Base-by-base conservation (phyloP, 495 filamentous ascomycete genomes). In the Neurospora terricola region DNA sequence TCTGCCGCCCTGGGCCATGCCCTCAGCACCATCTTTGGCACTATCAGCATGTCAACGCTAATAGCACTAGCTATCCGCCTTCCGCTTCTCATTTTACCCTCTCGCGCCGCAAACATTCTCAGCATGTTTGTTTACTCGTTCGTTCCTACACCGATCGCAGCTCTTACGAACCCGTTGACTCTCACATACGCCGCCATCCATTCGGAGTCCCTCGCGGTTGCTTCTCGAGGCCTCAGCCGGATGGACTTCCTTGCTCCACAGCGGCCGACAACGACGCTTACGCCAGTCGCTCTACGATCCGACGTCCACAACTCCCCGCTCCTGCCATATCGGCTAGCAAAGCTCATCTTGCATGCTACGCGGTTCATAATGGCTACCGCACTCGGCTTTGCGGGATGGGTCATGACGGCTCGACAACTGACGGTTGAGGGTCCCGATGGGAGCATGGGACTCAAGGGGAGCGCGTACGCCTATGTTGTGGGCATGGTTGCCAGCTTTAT, bases 361-460 rank as follows among this genome's bases (percentile, higher is more conserved):
- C 88, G 96, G 23, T 91, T 92, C 76, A 92, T 98, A 76, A 96
- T 96, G 87, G 92, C 93, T 8, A 87, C 92, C 43, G 92, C 92
- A 2, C 86, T 99, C 37, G 96, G 96, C 2, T 95, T 97, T 78
- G 95, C 92, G n/a, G 96, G 93, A 36, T 99, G 96, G 96, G 93
- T 98, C n/a, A 91, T 91, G 71, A 95, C 94, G 38, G 93, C 96
- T 21, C 88, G 91, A 68, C 89, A 90, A 79, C 82, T 96, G 14
- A 81, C 81, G 34, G 82, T 91, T 21, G 80, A 83, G 21, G 76
- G 83, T 11, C 82, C 86, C 2, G 83, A 86, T 43, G 86, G 85
- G 38, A 76, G 77, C 16, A 69, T 81, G 23, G 83, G 87, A 1
- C 81, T 91, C 59, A 88, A 85, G 69, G 96, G 96, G n/a, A 97